phyloP scores from a whole-genome alignment of 129 eudicot genomes.

The Helianthus tuberosus region DNA sequence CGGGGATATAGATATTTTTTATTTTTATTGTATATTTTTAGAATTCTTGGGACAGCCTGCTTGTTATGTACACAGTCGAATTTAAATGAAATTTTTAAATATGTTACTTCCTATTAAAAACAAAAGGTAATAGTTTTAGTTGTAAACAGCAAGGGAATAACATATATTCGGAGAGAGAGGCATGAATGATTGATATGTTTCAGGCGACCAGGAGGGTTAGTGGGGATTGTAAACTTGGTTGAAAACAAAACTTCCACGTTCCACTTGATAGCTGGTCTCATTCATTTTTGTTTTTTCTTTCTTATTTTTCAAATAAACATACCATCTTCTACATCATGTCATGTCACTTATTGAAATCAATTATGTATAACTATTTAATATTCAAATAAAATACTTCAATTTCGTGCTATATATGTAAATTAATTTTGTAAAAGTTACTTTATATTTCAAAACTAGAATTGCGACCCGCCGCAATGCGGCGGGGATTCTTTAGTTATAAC shows the following conservation, averaged over 20 bases:
- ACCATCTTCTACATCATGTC: not conserved
- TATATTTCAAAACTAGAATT: too few relatives aligned
- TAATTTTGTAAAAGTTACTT: too few relatives aligned
- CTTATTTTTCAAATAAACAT: constrained; percentile 6
- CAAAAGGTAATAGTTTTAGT: not conserved
- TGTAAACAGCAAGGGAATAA: not conserved
- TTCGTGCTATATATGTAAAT: too few relatives aligned
- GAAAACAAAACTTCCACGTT: constrained; percentile 22
- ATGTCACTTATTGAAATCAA: constrained; percentile 22
- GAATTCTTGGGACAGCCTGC: too few relatives aligned
- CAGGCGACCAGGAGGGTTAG: constrained; percentile 27
- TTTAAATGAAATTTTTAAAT: too few relatives aligned
- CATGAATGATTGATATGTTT: constrained; percentile 19
- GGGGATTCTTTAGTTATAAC: too few relatives aligned
- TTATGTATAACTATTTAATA: constrained; percentile 11
- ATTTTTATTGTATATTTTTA: too few relatives aligned
- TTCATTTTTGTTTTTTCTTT: not conserved
- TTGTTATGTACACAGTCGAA: not conserved
- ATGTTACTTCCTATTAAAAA: not conserved
- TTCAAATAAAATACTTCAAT: too few relatives aligned
- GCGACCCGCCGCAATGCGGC: too few relatives aligned
- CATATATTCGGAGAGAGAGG: not conserved
- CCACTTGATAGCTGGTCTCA: constrained; percentile 13
- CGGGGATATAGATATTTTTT: too few relatives aligned
- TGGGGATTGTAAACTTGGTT: constrained; percentile 23